These are phyloP conservation scores for Cajanus cajan DNA, from an alignment of 306 rosid genomes.

Conservation along the genomic window DNA sequence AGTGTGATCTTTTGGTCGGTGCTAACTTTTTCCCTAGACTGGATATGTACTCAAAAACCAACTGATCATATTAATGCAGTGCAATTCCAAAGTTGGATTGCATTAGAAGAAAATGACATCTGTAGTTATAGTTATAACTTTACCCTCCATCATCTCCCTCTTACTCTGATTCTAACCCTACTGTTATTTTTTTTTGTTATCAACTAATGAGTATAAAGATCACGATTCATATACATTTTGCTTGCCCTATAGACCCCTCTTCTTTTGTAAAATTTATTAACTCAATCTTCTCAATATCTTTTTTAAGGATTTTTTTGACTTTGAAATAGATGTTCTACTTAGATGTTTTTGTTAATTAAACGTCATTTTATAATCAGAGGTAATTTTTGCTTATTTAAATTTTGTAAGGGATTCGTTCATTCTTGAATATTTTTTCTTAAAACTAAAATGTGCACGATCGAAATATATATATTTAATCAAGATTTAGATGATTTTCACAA, in stretches of 20 bases:
- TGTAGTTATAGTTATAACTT: background rate
- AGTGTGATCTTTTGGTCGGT: conserved; percentile 13
- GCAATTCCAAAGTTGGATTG: background rate
- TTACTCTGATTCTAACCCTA: background rate
- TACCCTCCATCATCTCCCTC: background rate
- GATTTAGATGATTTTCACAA: background rate
- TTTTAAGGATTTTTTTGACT: background rate
- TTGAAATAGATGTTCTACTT: background rate
- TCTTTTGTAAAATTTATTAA: background rate
- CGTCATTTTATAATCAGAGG: background rate
- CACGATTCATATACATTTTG: background rate
- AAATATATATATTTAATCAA: background rate
- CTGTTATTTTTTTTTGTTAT: background rate
- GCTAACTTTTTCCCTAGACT: background rate
- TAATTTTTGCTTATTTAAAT: background rate
- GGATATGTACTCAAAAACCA: background rate
- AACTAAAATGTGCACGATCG: background rate
- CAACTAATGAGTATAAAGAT: background rate
- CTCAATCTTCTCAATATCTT: background rate
- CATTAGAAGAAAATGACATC: background rate
- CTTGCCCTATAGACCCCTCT: background rate
- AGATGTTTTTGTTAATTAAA: background rate
- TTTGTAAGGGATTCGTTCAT: background rate
- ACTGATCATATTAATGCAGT: background rate
- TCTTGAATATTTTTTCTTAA: background rate